These are phyloP conservation scores for Citrus glauca DNA, from an alignment of 345 rosid genomes.

Conservation along the genomic window DNA sequence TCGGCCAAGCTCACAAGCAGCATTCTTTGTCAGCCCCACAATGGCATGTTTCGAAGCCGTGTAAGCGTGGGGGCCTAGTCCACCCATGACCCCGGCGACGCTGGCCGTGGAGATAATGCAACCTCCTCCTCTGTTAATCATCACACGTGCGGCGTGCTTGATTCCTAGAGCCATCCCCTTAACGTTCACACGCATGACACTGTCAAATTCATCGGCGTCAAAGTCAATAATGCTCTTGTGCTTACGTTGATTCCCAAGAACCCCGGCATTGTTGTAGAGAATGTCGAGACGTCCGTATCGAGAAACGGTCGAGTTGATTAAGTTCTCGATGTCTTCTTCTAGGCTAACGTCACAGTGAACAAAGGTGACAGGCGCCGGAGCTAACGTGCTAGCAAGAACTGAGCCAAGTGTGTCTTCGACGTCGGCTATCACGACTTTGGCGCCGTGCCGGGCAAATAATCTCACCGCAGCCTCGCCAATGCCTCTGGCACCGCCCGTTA, in stretches of 20 bases:
- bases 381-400: conserved; percentile 39
- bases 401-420: conserved; percentile 50
- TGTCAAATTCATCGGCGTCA: conserved; percentile 61
- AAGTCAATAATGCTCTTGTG: conserved; percentile 70
- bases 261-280: conserved; percentile 80
- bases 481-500: conserved; percentile 85
- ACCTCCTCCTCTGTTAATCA: conserved; percentile 55
- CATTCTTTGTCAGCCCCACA: conserved; percentile 74
- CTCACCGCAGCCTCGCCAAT: conserved; percentile 74
- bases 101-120: conserved; percentile 75
- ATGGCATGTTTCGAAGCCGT: conserved; percentile 88
- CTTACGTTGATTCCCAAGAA: conserved; percentile 62
- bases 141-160: conserved; percentile 79
- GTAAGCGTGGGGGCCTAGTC: conserved; percentile 85
- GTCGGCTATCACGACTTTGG: conserved; percentile 76
- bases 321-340: conserved; percentile 60
- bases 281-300: conserved; percentile 54
- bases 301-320: conserved; percentile 45
- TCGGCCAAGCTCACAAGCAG: conserved; percentile 72
- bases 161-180: conserved; percentile 63
- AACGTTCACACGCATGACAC: conserved; percentile 67
- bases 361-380: conserved; percentile 43
- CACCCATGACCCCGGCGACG: conserved; percentile 81
- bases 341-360: conserved; percentile 64
- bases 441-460: conserved; percentile 68